Percentiles rank a stretch among this genome's conserved stretches.
Conservation (phyloP, 2,329 filamentous ascomycete genomes). For the Rugonectria rugulosa region DNA sequence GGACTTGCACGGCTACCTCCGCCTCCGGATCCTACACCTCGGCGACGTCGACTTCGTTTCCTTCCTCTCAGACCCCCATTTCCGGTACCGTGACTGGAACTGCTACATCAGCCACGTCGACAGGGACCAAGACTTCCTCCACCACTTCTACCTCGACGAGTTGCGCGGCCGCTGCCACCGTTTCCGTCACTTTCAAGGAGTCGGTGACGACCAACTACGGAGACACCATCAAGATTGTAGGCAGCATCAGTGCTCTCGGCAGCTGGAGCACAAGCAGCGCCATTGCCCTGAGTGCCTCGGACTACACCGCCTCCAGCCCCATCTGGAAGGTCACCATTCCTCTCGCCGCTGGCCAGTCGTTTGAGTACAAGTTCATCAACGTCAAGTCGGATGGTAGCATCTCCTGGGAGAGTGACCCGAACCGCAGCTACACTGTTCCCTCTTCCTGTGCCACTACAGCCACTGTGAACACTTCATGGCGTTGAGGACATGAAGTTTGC, state of each 20-base stretch:
- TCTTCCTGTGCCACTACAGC: conserved; percentile 40
- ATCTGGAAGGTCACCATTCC: conserved; percentile 67
- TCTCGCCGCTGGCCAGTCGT: conserved; percentile 60
- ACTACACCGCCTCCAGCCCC: conserved; percentile 66
- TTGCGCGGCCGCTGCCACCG: conserved; percentile 51
- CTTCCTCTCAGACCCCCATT: conserved; percentile 55
- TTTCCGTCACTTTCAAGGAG: conserved; percentile 70
- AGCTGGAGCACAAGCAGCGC: conserved; percentile 65
- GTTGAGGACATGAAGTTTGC: background rate
- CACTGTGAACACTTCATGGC: conserved; percentile 10
- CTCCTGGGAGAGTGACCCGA: conserved; percentile 70
- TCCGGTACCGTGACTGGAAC: conserved; percentile 41
- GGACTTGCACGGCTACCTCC: conserved; percentile 56
- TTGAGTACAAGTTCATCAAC: conserved; percentile 76
- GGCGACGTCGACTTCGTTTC: conserved; percentile 58
- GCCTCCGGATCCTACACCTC: conserved; percentile 59
- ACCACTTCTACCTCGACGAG: conserved; percentile 42
- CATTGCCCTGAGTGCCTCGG: conserved; percentile 62
- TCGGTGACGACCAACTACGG: conserved; percentile 65
- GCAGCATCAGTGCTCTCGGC: conserved; percentile 66
- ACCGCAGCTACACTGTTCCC: conserved; percentile 49
- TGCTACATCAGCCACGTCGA: conserved; percentile 40
- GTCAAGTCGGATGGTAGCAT: conserved; percentile 61
- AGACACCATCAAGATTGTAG: conserved; percentile 71
- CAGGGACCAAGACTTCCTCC: conserved; percentile 29